Evolutionary conservation across 495 filamentous ascomycete genomes (phyloP).

Genomic region (Penicillium verhagenii): DNA sequence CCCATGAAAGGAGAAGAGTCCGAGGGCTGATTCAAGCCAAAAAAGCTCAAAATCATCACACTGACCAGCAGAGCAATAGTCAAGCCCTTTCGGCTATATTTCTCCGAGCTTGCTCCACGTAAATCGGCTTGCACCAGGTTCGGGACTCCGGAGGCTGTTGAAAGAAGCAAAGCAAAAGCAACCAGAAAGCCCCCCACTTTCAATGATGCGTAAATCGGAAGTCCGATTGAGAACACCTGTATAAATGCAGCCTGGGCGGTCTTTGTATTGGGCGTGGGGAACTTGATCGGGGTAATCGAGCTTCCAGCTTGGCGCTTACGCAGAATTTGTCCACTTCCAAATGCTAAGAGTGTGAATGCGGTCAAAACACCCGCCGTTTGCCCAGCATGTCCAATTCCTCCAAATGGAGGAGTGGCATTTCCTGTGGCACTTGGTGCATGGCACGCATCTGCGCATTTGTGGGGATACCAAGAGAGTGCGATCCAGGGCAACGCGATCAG

Average conservation of each 20-base stretch:
- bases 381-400: constrained; percentile 11
- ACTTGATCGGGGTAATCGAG: constrained; percentile 10
- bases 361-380: constrained; percentile 23
- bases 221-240: constrained; percentile 36
- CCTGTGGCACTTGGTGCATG: not conserved
- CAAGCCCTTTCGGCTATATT: constrained; percentile 30
- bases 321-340: constrained; percentile 27
- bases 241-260: constrained; percentile 19
- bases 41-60: constrained; percentile 28
- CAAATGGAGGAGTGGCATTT: not conserved
- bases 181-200: constrained; percentile 56
- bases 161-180: constrained; percentile 48
- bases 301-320: constrained; percentile 10
- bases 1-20: constrained; percentile 38
- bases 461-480: constrained; percentile 41
- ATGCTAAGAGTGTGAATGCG: constrained; percentile 27
- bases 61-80: constrained; percentile 28
- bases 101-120: constrained; percentile 11
- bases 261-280: constrained; percentile 19
- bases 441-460: constrained; percentile 21
- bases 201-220: constrained; percentile 58
- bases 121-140: constrained; percentile 17
- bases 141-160: constrained; percentile 42
- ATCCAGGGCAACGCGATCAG: constrained; percentile 42
- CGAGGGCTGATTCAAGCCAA: constrained; percentile 36